Evolutionary conservation across 306 rosid genomes (phyloP), one percentile per base, ranked within the genome.

Genomic region (Pterocarpus santalinus): DNA sequence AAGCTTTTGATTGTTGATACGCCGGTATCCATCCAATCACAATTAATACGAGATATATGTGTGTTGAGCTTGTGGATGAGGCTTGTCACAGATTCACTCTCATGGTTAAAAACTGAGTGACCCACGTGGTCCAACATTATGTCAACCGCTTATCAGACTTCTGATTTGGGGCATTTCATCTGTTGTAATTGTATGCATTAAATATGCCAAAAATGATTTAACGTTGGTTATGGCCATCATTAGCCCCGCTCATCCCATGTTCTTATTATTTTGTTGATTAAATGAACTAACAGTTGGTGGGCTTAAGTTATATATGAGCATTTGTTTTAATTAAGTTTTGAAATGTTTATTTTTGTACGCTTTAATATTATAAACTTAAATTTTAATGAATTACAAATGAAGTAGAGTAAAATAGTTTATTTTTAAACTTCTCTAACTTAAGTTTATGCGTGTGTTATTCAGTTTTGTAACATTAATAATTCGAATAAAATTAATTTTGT

Each of bases 111-210:
- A 38, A 28, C 82, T 67, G 82, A 56, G 67, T 34, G 35, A 55
- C 63, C 75, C 82, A 78, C 68, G 68, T 78, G 82, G 43, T 52
- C n/a, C 41, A 65, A 76, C 80, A 32, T 10, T 17, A 15, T 34
- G 11, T 36, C 1, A 22, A 22, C 28, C 28, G 28, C 28, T 22
- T 22, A 22, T 22, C 28, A 30, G 15, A 11, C 30, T 60, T 10
- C 69, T 65, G 57, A 32, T 41, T 80, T 41, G 16, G 38, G 68
- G 51, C 60, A 30, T 62, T 51, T 63, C 68, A 80, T 12, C 56
- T n/a, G 53, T 43, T 4, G 3, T 55, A 32, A 3, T 65, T 11
- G 22, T 66, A 14, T 33, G 63, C 80, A 56, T 65, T 66, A 74
- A 73, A 73, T 38, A 81, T 73, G 62, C 75, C 80, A 73, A 81